These are phyloP conservation scores for Aspergillus hancockii DNA, from an alignment of 495 filamentous ascomycete genomes.

Conservation along the genomic window DNA sequence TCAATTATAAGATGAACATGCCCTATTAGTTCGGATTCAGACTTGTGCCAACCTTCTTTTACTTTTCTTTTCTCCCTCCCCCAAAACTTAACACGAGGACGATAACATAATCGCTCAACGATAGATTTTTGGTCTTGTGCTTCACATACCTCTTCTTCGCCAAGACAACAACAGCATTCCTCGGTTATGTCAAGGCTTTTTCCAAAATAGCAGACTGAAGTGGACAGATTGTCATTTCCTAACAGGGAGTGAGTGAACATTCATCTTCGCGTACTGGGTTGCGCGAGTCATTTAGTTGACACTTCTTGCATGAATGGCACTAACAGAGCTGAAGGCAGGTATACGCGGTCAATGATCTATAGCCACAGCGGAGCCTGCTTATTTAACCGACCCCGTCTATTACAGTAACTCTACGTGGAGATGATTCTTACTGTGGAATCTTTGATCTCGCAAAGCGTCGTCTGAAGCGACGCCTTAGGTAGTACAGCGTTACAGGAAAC, in stretches of 20 bases:
- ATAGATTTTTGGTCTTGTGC: too few relatives aligned
- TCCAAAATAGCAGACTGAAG: not conserved
- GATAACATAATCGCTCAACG: not conserved
- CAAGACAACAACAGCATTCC: slow-evolving; percentile 8
- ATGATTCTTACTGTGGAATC: not conserved
- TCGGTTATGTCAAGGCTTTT: not conserved
- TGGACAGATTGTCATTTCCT: not conserved
- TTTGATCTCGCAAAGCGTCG: not conserved
- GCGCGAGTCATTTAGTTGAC: too few relatives aligned
- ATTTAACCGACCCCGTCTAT: too few relatives aligned
- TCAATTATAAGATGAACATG: not conserved
- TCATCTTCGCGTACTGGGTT: not conserved
- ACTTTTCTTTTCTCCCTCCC: too few relatives aligned
- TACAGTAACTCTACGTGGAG: not conserved
- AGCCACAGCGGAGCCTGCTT: too few relatives aligned
- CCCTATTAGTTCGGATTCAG: not conserved
- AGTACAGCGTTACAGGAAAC: not conserved
- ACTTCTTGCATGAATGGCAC: too few relatives aligned
- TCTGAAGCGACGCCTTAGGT: not conserved
- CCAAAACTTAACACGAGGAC: too few relatives aligned
- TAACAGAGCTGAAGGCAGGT: too few relatives aligned
- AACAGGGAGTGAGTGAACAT: not conserved
- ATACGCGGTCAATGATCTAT: too few relatives aligned
- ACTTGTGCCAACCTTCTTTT: too few relatives aligned
- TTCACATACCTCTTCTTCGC: not conserved